Evolutionary conservation across 495 filamentous ascomycete species (phyloP).

Genomic region (Lepidopterella palustris): DNA sequence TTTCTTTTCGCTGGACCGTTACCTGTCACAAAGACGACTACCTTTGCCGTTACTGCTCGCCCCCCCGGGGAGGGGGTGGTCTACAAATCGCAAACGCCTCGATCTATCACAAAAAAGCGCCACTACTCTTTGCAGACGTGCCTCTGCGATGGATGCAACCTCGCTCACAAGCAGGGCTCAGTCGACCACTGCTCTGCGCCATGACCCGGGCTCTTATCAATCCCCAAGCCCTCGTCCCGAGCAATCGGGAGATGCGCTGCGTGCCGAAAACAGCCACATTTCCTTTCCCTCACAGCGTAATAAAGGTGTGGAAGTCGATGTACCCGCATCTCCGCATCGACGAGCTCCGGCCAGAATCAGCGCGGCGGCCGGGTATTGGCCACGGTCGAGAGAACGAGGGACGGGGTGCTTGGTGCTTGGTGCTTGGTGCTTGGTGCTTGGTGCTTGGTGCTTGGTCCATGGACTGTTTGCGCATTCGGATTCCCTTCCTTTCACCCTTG

Average conservation of each 20-base stretch:
- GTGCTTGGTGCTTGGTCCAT: no score
- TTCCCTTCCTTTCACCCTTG: background rate
- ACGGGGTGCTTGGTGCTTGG: no score
- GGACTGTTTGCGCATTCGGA: no score
- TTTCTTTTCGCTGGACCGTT: slow-evolving; percentile 10
- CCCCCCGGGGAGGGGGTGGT: background rate
- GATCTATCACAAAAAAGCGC: background rate
- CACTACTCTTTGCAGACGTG: background rate
- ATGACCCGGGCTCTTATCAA: slow-evolving; percentile 22
- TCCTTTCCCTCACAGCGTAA: background rate
- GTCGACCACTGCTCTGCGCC: slow-evolving; percentile 18
- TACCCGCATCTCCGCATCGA: background rate
- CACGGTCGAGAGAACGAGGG: no score
- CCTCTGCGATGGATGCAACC: slow-evolving; percentile 16
- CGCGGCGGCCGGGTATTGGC: no score
- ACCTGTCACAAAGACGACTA: slow-evolving; percentile 18
- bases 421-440: no score
- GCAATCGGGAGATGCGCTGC: slow-evolving; percentile 22
- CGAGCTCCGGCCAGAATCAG: no score
- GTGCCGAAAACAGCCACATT: slow-evolving; percentile 13
- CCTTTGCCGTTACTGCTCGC: background rate
- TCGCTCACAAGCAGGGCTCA: slow-evolving; percentile 7
- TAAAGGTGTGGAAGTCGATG: background rate
- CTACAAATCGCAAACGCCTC: background rate
- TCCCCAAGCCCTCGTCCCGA: slow-evolving; percentile 13